phyloP scores from a whole-genome alignment of 2,329 filamentous ascomycete genomes.

The Xylariaceae sp. region DNA sequence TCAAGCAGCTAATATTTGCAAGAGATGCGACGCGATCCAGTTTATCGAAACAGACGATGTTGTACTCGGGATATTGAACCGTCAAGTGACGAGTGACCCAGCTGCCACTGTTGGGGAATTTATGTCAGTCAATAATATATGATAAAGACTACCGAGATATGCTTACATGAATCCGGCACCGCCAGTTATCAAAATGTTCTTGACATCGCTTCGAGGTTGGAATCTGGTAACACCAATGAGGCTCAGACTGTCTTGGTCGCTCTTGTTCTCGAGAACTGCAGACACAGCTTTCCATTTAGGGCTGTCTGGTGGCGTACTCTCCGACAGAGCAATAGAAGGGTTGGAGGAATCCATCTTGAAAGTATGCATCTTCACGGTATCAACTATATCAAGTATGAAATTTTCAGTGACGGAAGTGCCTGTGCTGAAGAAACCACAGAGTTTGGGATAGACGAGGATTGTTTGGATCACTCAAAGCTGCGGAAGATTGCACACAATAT shows the following conservation, averaged over 20 bases:
- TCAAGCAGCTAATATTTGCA: background rate
- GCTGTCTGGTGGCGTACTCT: background rate
- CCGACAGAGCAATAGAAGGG: background rate
- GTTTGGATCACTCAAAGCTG: background rate
- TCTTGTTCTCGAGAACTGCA: background rate
- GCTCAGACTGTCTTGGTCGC: background rate
- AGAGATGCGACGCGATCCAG: conserved; percentile 1
- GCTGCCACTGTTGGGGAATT: background rate
- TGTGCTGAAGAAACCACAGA: background rate
- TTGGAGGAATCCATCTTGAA: background rate
- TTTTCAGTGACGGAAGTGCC: background rate
- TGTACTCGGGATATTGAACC: conserved; percentile 2
- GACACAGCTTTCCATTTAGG: background rate
- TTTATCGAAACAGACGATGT: conserved; percentile 3
- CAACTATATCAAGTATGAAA: background rate
- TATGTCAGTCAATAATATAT: background rate
- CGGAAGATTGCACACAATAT: background rate
- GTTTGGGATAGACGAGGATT: background rate
- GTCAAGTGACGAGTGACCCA: conserved; percentile 1
- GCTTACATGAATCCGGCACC: conserved; percentile 1
- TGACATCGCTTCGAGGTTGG: background rate
- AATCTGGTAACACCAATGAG: conserved; percentile 1
- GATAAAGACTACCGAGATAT: background rate
- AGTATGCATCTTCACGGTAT: background rate
- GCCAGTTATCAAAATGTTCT: conserved; percentile 1